A percentile compares a stretch with the other conserved stretches of the same genome.
Conservation (phyloP, 2,329 filamentous ascomycete genomes). For the Pseudocercospora pini-densiflorae region DNA sequence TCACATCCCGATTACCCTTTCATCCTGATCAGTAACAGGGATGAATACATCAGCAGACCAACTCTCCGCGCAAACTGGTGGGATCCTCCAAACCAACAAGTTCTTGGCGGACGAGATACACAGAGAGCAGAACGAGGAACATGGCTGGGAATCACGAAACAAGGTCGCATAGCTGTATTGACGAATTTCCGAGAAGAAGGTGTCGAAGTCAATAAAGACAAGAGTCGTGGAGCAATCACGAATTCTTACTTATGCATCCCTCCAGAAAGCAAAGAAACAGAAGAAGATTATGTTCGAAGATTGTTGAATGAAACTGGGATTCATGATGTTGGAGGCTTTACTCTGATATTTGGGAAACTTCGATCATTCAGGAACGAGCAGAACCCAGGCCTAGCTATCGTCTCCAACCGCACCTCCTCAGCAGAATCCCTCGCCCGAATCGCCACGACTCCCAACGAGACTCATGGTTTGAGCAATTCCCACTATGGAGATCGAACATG, state of each 20-base stretch:
- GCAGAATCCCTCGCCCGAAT: slow-evolving; percentile 58
- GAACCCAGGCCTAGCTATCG: slow-evolving; percentile 54
- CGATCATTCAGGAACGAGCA: slow-evolving; percentile 21
- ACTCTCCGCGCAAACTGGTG: slow-evolving; percentile 65
- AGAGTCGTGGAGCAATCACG: slow-evolving; percentile 63
- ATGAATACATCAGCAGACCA: slow-evolving; percentile 66
- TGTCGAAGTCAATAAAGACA: slow-evolving; percentile 45
- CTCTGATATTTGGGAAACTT: slow-evolving; percentile 62
- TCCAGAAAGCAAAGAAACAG: slow-evolving; percentile 45
- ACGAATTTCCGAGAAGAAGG: slow-evolving; percentile 67
- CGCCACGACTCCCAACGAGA: slow-evolving; percentile 54
- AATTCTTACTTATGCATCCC: slow-evolving; percentile 61
- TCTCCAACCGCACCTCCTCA: slow-evolving; percentile 65
- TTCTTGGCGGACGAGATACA: slow-evolving; percentile 66
- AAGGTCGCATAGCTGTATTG: slow-evolving; percentile 65
- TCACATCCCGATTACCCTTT: slow-evolving; percentile 55
- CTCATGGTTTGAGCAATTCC: slow-evolving; percentile 65
- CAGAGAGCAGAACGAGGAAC: slow-evolving; percentile 64
- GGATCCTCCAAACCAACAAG: slow-evolving; percentile 58
- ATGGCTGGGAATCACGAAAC: slow-evolving; percentile 66
- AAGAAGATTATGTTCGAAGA: slow-evolving; percentile 57
- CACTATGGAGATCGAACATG: slow-evolving; percentile 63
- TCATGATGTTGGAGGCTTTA: slow-evolving; percentile 66
- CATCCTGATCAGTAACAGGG: slow-evolving; percentile 57
- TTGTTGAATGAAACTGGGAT: slow-evolving; percentile 61